Base-by-base conservation (phyloP, 176 grass and related monocot genomes). In the Zizania latifolia region DNA sequence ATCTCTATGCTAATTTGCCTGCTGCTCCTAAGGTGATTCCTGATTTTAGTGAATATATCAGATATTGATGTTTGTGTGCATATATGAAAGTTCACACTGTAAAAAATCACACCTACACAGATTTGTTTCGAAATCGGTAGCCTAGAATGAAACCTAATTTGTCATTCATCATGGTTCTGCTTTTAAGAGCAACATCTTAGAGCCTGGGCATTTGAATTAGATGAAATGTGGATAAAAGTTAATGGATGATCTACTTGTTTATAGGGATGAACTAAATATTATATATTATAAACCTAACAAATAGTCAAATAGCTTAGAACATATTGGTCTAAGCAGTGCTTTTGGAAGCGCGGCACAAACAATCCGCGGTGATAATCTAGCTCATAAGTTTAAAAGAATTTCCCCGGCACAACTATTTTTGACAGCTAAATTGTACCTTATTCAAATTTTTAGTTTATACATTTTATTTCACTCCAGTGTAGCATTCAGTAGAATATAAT, bases 1-100 rank as follows among this genome's bases (percentile, higher is more conserved):
- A 94, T 82, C 71, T 87, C 28, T 92, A 84, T 30, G 78, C 84
- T 43, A 98, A 92, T 71, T 60, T 91, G 31, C 83, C 81, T 70
- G 59, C 88, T 69, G 87, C 76, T 80, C 85, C 78, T 8, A 94
- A 99, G 95, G 95, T 99, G 73, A 70, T 78, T 80, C n/a, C 58
- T 70, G 22, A 2, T 11, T 73, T 27, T 13, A 78, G 29, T n/a
- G 35, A 39, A 53, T 58, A 27, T 50, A 46, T 82, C 61, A 50
- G 0, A 62, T 2, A n/a, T 30, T 30, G 10, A 30, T 78, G 14
- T 41, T 36, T 71, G 2, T 48, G 1, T 59, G 14, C 35, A 66
- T 50, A 62, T 33, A 37, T 83, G 22, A 56, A 43, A 78, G 2
- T 6, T 8, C 10, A 19, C 0, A 64, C 2, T 53, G 4, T 53